Base-by-base conservation (phyloP, 345 rosid species). In the Pistacia integerrima region DNA sequence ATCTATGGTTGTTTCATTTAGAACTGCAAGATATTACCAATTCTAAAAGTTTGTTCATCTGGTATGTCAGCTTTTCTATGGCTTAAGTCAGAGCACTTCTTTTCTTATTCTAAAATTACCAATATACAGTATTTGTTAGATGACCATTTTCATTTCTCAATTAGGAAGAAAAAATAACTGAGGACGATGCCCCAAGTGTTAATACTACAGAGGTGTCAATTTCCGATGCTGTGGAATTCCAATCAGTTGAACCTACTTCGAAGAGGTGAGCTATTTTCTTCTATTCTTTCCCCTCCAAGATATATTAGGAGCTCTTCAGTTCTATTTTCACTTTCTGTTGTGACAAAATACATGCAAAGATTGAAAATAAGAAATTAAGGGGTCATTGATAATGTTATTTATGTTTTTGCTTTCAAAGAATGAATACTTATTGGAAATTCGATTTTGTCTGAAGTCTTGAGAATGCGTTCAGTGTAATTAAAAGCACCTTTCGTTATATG, bases 241-340 rank as follows among this genome's bases (percentile, higher is more conserved):
- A 77, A 58, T 60, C 63, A 46, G 65, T 20, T 46, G 74, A 77
- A 72, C 59, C 72, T 65, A 54, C 74, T 71, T 41, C 5, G 59
- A 74, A 70, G 41, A 78, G 85, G 90, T 87, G 80, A 30, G 56
- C 70, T 52, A 25, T 8, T 49, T 63, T 78, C 56, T 54, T 73
- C 20, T 69, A 48, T 30, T 18, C 30, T 58, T 63, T 3, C 58
- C 61, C 64, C 51, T 12, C 46, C 17, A 41, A 36, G 25, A 65
- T 76, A 4, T 52, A 38, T 6, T 38, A 38, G 41, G 41, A 38
- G 41, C 41, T 6, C 7, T 38, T 30, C 33, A 30, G 33, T 30
- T 30, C 41, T 38, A 6, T 38, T 38, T 38, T 38, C 41, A 38
- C 7, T 38, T 38, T 38, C 41, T 38, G 41, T 38, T 38, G 2